Conservation (phyloP, 2,329 filamentous ascomycete species). For the Colletotrichum zoysiae region DNA sequence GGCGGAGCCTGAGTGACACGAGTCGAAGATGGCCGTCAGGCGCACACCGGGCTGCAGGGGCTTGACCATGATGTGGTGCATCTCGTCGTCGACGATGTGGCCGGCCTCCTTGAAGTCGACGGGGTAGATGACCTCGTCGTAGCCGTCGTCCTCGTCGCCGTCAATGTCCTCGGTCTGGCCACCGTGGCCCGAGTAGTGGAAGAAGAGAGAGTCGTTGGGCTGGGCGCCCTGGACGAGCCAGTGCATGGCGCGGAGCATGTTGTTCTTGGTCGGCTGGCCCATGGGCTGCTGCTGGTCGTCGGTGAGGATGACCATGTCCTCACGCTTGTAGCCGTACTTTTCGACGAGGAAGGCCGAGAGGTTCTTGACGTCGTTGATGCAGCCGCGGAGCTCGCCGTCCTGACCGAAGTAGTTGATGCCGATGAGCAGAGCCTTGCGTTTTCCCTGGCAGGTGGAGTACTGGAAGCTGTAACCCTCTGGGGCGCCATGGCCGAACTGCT, state of each 20-base stretch:
- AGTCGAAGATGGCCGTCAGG: conserved; percentile 85
- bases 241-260: conserved; percentile 80
- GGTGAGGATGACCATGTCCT: conserved; percentile 85
- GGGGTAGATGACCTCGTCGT: conserved; percentile 83
- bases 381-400: conserved; percentile 77
- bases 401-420: conserved; percentile 87
- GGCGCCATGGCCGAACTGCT: conserved; percentile 76
- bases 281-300: conserved; percentile 79
- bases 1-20: conserved; percentile 82
- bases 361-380: conserved; percentile 86
- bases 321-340: conserved; percentile 77
- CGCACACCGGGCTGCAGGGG: conserved; percentile 86
- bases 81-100: conserved; percentile 83
- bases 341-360: conserved; percentile 78
- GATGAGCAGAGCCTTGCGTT: conserved; percentile 80
- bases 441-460: conserved; percentile 80
- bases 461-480: conserved; percentile 78
- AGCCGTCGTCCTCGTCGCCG: conserved; percentile 82
- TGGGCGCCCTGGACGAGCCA: conserved; percentile 80
- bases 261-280: conserved; percentile 80
- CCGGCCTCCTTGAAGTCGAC: conserved; percentile 78
- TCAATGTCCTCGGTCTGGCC: conserved; percentile 80
- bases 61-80: conserved; percentile 82
- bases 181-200: conserved; percentile 83
- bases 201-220: conserved; percentile 82